Base-by-base conservation (phyloP, 352 stramenopile species). In the Thraustotheca clavata region DNA sequence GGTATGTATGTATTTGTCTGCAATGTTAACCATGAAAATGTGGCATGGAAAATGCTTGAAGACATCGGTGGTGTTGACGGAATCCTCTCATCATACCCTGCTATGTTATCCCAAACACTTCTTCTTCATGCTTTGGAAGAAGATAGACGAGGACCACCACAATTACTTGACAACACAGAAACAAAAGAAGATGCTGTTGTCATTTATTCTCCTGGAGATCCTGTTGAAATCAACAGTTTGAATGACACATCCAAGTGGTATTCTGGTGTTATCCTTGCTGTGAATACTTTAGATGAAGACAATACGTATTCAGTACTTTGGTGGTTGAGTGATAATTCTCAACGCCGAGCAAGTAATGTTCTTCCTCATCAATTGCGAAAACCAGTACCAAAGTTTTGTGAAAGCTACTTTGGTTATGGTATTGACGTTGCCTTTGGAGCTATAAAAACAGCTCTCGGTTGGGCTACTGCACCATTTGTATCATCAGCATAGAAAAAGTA, bases 301-400 rank as follows among this genome's bases (percentile, higher is more conserved):
- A 41, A 73, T n/a, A 82, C 73, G 16, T 91, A 91, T 71, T 86
- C 83, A 41, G 77, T 91, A 32, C 47, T 89, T 11, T 91, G 83
- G 83, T 91, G 83, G 80, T 79, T 87, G 67, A 74, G 85, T 31
- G 77, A 88, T 70, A 86, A 87, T 63, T 89, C 80, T 12, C 83
- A 91, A 69, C 77, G 83, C 18, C 55, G 55, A 16, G 34, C 55
- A n/a, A 52, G 39, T 27, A 63, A 63, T 40, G 55, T 63, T 16
- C 35, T 33, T 1, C 4, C 20, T n/a, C 29, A 49, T 29, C 35
- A 49, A 22, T 24, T 63, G 55, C 55, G 55, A 14, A 12, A 12
- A 4, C 55, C 55, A 4, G 26, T 49, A 2, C 55, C 55, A 1
- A 38, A 48, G 35, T 48, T 54, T 32, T 24, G 33, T n/a, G n/a